Base-by-base conservation (phyloP, 371 early-diverging fungal genomes). In the Circinella umbellata region DNA sequence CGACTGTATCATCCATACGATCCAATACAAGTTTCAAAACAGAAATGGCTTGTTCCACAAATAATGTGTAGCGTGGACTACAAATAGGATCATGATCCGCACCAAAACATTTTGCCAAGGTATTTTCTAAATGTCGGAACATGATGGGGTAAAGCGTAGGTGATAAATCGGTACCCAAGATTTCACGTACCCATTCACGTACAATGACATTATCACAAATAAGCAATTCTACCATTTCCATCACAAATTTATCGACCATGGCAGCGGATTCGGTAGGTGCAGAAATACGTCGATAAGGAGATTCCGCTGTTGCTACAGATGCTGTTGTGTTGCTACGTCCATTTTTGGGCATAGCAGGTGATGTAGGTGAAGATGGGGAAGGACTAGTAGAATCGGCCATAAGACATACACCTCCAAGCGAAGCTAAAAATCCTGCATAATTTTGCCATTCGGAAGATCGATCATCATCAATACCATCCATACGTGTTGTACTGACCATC, bases 131-230 rank as follows among this genome's bases (percentile, higher is more conserved):
- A 67, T 94, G 92, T n/a, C 89, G 84, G 68, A 96, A 92, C 53
- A 97, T 86, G 73, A 94, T 89, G 61, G 90, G 92, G 73, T 94
- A 95, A n/a, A 96, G 78, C 14, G 91, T 89, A 15, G 92, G 91
- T 37, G 89, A 91, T 14, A 96, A 84, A 68, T 98, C 97, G 14
- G 90, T 85, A 46, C 96, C 96, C 13, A 96, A 79, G 7, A 94
- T 92, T 68, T 96, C 96, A 65, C 93, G 93, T 37, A 95, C 94
- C 69, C 89, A 91, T 84, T 98, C 97, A n/a, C 97, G 92, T 8
- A 96, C 88, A 71, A 93, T 86, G 36, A 92, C 88, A 69, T 93
- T 93, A 67, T 96, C 96, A 17, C 90, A 92, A 0, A 93, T 86
- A 64, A 96, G 78, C 61, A 97, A 83, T 69, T 94, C 93, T 0